These are phyloP conservation scores for Neurospora sp. DNA, from an alignment of 495 filamentous ascomycete species.

Conservation along the genomic window DNA sequence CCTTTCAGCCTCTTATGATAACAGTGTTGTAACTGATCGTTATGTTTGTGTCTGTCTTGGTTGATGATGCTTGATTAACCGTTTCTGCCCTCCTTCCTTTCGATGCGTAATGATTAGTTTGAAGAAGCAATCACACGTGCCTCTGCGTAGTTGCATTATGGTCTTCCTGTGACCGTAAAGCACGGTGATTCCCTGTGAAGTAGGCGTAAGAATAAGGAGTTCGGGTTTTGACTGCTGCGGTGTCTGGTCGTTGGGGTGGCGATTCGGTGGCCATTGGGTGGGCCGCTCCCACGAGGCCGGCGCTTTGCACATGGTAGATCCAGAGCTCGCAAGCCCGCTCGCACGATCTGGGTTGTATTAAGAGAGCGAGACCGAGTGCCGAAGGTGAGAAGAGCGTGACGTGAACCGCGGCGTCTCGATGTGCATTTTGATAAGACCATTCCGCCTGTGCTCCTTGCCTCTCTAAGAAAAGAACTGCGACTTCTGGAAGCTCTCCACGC, in stretches of 20 bases:
- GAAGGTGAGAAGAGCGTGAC: not conserved
- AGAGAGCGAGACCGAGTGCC: not conserved
- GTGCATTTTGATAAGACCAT: not conserved
- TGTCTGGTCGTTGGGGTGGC: not conserved
- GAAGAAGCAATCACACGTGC: not conserved
- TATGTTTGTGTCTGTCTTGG: not conserved
- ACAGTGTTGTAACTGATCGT: not conserved
- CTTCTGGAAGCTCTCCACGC: constrained; percentile 82
- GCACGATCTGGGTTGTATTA: not conserved
- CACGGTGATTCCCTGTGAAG: not conserved
- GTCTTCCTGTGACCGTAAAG: not conserved
- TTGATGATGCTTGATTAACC: not conserved
- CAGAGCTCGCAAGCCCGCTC: not conserved
- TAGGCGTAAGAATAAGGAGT: not conserved
- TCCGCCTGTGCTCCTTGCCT: not conserved
- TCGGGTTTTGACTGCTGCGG: not conserved
- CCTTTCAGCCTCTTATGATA: not conserved
- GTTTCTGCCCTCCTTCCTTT: not conserved
- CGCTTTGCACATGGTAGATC: not conserved
- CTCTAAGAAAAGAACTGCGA: constrained; percentile 70
- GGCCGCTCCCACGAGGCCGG: not conserved
- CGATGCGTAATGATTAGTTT: not conserved
- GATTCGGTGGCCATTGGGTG: not conserved
- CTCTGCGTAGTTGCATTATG: not conserved
- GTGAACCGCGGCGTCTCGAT: not conserved